phyloP scores from a whole-genome alignment of 2,329 filamentous ascomycete genomes.

The Whalleya microplaca region DNA sequence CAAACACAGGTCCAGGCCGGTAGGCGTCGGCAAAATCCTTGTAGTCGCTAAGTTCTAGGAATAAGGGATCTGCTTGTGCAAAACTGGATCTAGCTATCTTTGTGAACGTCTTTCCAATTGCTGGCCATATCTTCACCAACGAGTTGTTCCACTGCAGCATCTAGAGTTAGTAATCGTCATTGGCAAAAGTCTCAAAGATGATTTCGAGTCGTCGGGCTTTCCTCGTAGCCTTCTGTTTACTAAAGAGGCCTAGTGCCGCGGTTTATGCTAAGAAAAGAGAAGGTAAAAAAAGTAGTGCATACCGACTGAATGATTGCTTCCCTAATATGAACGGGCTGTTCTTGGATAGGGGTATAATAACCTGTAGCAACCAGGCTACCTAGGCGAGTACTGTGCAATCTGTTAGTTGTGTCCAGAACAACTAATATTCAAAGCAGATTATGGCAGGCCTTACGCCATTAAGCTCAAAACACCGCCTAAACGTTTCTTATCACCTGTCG shows the following conservation, averaged over 20 bases:
- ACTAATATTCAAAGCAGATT: background rate
- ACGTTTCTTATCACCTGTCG: slow-evolving; percentile 38
- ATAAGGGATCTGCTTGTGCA: slow-evolving; percentile 57
- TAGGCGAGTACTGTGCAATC: slow-evolving; percentile 55
- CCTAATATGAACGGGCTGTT: slow-evolving; percentile 63
- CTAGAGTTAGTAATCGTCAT: background rate
- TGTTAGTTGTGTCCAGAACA: slow-evolving; percentile 13
- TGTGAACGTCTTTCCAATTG: slow-evolving; percentile 59
- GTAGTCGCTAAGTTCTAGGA: slow-evolving; percentile 61
- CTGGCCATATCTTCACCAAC: slow-evolving; percentile 57
- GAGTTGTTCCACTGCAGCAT: slow-evolving; percentile 57
- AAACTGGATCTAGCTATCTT: slow-evolving; percentile 58
- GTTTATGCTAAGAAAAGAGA: background rate
- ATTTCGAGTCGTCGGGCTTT: background rate
- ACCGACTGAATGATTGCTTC: slow-evolving; percentile 60
- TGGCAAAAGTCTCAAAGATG: background rate
- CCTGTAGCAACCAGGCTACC: slow-evolving; percentile 71
- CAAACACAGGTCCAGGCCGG: slow-evolving; percentile 53
- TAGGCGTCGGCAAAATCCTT: slow-evolving; percentile 56
- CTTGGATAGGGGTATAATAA: slow-evolving; percentile 63
- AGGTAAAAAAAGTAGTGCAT: background rate
- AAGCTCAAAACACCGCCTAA: slow-evolving; percentile 46
- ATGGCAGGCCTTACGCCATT: slow-evolving; percentile 46
- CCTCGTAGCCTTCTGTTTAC: background rate
- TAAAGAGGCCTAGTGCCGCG: too few species aligned